These are phyloP conservation scores for Afroboletus lepidellus DNA, from an alignment of 1,284 basidiomycete species.

Conservation along the genomic window DNA sequence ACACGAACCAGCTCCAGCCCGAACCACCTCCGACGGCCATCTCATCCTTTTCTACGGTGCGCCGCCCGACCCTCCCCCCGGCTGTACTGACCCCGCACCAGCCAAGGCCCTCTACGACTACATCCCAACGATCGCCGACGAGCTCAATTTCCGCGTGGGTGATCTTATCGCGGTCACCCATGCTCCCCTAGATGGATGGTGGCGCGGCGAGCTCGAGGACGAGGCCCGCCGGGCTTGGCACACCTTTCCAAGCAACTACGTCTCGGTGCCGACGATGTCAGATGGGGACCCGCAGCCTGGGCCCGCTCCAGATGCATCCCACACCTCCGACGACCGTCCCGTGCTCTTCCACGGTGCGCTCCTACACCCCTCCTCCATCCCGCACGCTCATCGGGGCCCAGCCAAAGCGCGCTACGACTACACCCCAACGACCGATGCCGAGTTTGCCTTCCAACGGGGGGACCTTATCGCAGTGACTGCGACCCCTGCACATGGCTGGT, in stretches of 20 bases:
- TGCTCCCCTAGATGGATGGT: constrained; percentile 94
- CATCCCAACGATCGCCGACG: constrained; percentile 80
- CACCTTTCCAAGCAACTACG: constrained; percentile 83
- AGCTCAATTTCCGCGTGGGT: constrained; percentile 88
- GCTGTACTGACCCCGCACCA: constrained; percentile 31
- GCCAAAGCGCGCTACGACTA: constrained; percentile 93
- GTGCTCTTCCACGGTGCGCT: not conserved
- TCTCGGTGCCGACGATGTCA: no score
- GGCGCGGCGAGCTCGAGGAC: constrained; percentile 86
- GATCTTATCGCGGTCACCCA: constrained; percentile 92
- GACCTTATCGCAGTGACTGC: constrained; percentile 92
- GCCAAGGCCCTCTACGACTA: constrained; percentile 93
- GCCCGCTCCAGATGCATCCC: no score
- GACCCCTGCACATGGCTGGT: constrained; percentile 94
- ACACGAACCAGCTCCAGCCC: no score
- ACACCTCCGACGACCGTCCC: not conserved
- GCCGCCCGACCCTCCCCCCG: constrained; percentile 3
- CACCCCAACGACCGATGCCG: constrained; percentile 79
- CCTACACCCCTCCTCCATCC: no score
- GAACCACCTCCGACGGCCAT: constrained; percentile 74
- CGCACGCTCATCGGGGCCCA: not conserved
- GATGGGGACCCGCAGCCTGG: no score
- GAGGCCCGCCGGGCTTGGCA: constrained; percentile 82
- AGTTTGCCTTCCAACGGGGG: constrained; percentile 88
- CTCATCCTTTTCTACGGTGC: constrained; percentile 82